Base-by-base conservation (phyloP, 768 basidiomycete genomes). In the Fomitopsis pulvina region DNA sequence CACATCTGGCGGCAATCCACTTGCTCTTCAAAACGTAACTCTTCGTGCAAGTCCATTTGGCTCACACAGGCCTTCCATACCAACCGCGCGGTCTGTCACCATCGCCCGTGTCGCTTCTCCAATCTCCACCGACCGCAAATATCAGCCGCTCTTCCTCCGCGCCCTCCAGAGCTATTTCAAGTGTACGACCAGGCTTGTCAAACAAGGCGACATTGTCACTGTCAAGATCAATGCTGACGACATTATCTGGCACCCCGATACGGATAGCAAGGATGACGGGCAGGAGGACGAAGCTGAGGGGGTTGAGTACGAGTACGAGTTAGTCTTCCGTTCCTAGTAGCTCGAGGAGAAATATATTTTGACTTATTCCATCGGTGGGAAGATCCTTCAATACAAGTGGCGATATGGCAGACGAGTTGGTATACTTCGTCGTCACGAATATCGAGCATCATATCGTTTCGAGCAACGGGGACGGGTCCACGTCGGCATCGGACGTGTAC, bases 41-140 rank as follows among this genome's bases (percentile, higher is more conserved):
- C 24, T 60, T 85, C 41, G 69, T 3, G 64, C 78, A 3, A 81
- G 78, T 52, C 81, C 85, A 4, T 83, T 85, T 56, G 83, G 83
- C 12, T 72, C 77, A 9, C 67, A 70, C 4, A 66, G 70, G 47
- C 83, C 83, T 25, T 65, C 73, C 7, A 70, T 92, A 25, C 90
- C 92, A 2, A 77, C 67, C 18, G 92, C 92, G 6, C 71, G 69
- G 47, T 69, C 78, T 1, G 67, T 94, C 20, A 87, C 85, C 1
- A 71, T 96, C 45, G 86, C 90, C 1, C 80, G 89, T n/a, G 72
- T 96, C 6, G 80, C 87, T 0, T 88, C 90, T 0, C 83, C 88
- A 1, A 66, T 81, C 48, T 81, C 87, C 1, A 80, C 74, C 11
- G 78, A 80, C 62, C 79, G 80, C 38, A 62, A 67, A 27, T 85